Conservation (phyloP, 306 rosid genomes). For the Malus fusca region DNA sequence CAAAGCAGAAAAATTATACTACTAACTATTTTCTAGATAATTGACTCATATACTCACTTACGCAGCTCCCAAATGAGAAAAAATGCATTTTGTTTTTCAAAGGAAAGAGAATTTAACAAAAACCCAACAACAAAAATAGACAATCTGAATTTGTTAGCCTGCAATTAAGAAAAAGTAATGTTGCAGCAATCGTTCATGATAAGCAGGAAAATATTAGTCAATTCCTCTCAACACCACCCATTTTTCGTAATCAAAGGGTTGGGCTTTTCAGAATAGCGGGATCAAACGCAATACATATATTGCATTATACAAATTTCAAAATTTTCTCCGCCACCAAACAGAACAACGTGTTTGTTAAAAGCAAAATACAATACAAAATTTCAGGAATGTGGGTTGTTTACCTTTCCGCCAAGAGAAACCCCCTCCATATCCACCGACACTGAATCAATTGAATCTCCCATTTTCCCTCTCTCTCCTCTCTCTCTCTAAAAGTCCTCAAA, state of each 20-base stretch:
- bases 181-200: not conserved
- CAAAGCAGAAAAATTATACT: not conserved
- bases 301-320: not conserved
- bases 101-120: not conserved
- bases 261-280: not conserved
- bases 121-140: not conserved
- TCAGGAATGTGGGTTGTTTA: constrained; percentile 16
- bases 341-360: not conserved
- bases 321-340: constrained; percentile 21
- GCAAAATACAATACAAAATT: not conserved
- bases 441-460: constrained; percentile 79
- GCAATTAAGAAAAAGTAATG: not conserved
- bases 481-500: constrained; percentile 6
- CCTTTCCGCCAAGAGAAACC: constrained; percentile 64
- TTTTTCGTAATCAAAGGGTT: not conserved
- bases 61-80: not conserved
- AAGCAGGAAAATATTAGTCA: not conserved
- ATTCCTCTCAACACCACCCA: not conserved
- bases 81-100: not conserved
- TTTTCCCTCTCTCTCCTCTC: constrained; percentile 10
- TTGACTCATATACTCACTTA: not conserved
- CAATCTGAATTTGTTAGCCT: not conserved
- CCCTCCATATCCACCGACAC: constrained; percentile 85
- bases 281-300: not conserved
- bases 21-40: not conserved